Evolutionary conservation across 2,329 filamentous ascomycete species (phyloP).

Genomic region (Aspergillus cejpii): DNA sequence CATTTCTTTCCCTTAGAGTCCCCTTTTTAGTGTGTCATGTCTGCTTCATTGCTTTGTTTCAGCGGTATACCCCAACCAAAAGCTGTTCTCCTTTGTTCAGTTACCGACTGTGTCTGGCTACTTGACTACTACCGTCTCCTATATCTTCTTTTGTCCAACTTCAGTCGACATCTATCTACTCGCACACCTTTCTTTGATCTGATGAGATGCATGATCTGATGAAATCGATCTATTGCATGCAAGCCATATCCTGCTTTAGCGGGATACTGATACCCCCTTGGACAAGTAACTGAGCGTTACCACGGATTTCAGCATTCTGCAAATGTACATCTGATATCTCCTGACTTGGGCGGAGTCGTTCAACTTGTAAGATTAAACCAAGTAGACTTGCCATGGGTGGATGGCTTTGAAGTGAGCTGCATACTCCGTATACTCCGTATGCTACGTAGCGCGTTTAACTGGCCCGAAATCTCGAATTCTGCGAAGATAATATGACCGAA

Average conservation of each 20-base stretch:
- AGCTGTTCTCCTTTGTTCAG: constrained; percentile 18
- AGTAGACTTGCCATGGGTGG: not conserved
- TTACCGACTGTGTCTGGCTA: constrained; percentile 14
- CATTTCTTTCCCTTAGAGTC: constrained; percentile 2
- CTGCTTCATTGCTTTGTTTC: constrained; percentile 19
- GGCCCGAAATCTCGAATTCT: not conserved
- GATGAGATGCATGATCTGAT: constrained; percentile 17
- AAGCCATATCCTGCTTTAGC: not conserved
- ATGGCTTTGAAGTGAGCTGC: not conserved
- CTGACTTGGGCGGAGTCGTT: not conserved
- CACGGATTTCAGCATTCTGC: not conserved
- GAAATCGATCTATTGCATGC: constrained; percentile 1
- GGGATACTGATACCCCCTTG: not conserved
- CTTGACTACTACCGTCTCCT: constrained; percentile 5
- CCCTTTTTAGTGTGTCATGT: constrained; percentile 4
- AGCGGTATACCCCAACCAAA: constrained; percentile 30
- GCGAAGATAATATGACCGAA: no score
- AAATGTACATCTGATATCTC: not conserved
- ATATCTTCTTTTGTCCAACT: constrained; percentile 5
- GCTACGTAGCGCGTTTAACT: no score
- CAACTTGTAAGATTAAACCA: not conserved
- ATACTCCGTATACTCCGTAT: no score
- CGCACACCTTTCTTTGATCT: constrained; percentile 8
- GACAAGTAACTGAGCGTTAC: not conserved
- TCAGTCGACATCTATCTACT: constrained; percentile 5